Percentiles rank a stretch among this genome's conserved stretches.
Conservation (phyloP, 1,139 yeast species). For the Lodderomyces beijingensis region DNA sequence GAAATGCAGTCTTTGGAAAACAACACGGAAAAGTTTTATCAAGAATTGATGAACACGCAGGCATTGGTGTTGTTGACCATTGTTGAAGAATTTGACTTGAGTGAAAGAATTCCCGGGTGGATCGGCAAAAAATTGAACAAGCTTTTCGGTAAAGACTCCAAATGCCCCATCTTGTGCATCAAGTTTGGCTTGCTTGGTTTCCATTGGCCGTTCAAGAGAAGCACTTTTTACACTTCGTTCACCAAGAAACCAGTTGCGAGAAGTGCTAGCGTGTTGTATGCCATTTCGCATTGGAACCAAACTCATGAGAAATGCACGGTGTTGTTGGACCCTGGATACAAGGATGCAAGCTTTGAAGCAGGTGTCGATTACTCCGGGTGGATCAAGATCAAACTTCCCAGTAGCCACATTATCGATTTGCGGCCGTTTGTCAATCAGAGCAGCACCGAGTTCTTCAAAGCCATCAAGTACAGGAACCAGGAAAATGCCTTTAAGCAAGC, state of each 20-base stretch:
- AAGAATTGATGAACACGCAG: conserved; percentile 34
- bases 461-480: conserved; percentile 38
- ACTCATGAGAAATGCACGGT: conserved; percentile 26
- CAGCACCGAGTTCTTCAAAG: conserved; percentile 31
- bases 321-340: conserved; percentile 36
- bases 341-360: conserved; percentile 27
- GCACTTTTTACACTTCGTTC: conserved; percentile 34
- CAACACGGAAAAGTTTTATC: conserved; percentile 23
- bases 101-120: conserved; percentile 26
- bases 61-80: conserved; percentile 35
- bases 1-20: conserved; percentile 14
- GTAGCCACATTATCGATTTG: conserved; percentile 39
- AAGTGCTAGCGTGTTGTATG: conserved; percentile 35
- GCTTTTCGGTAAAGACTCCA: conserved; percentile 28
- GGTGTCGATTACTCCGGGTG: conserved; percentile 39
- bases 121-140: conserved; percentile 22
- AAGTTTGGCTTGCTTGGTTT: conserved; percentile 39
- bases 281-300: conserved; percentile 34
- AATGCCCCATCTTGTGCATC: conserved; percentile 27
- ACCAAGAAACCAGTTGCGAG: conserved; percentile 39
- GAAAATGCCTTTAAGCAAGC: conserved; percentile 29
- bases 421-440: conserved; percentile 29
- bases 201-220: conserved; percentile 45
- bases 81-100: conserved; percentile 34
- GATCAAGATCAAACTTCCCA: conserved; percentile 30